phyloP scores from a whole-genome alignment of 1,139 yeast species.

The Scheffersomyces cryptocercus region DNA sequence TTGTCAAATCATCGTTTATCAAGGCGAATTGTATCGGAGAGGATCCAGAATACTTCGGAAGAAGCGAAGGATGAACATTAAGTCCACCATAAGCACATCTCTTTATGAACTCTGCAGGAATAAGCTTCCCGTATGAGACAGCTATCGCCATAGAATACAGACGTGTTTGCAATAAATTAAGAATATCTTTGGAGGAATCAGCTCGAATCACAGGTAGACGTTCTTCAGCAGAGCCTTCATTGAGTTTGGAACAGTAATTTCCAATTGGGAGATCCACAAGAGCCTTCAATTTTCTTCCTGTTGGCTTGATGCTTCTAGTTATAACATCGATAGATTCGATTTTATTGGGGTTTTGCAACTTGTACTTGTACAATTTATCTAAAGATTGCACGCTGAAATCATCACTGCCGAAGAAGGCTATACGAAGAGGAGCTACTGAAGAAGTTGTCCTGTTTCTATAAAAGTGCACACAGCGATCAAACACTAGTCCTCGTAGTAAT shows the following conservation, averaged over 20 bases:
- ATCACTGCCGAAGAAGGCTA: slow-evolving; percentile 85
- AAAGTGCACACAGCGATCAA: no score
- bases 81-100: slow-evolving; percentile 64
- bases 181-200: slow-evolving; percentile 58
- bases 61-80: slow-evolving; percentile 89
- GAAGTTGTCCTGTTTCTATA: no score
- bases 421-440: slow-evolving; percentile 12
- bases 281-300: slow-evolving; percentile 63
- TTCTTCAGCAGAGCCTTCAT: not conserved
- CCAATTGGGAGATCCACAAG: slow-evolving; percentile 60
- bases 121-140: slow-evolving; percentile 83
- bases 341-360: slow-evolving; percentile 21
- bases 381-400: slow-evolving; percentile 66
- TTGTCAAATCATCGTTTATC: slow-evolving; percentile 55
- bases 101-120: slow-evolving; percentile 61
- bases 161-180: slow-evolving; percentile 17
- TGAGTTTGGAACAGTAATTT: slow-evolving; percentile 4
- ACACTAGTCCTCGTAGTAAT: no score
- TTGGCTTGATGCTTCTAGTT: slow-evolving; percentile 64
- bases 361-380: slow-evolving; percentile 39
- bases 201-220: slow-evolving; percentile 55
- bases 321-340: slow-evolving; percentile 59
- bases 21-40: slow-evolving; percentile 87
- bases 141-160: slow-evolving; percentile 72
- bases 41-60: slow-evolving; percentile 84